A percentile compares a stretch with the other conserved stretches of the same genome.
Conservation (phyloP, 441 rosid species). For the Corymbia calophylla region DNA sequence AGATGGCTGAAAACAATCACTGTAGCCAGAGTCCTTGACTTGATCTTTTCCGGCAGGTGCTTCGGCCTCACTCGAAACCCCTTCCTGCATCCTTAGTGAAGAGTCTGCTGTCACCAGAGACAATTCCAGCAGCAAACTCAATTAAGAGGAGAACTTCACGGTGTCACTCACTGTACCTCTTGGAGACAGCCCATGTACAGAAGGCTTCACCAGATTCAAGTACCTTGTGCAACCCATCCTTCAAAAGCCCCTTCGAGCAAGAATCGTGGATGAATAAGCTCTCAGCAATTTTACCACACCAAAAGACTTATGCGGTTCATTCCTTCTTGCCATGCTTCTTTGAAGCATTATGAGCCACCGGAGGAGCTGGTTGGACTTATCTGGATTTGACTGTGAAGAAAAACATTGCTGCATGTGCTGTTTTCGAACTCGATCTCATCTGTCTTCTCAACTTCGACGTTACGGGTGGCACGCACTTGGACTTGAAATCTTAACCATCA, state of each 20-base stretch:
- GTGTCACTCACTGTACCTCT: neutral
- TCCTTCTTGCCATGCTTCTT: neutral
- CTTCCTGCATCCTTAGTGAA: slow-evolving; percentile 25
- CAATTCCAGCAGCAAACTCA: neutral
- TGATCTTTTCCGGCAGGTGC: slow-evolving; percentile 53
- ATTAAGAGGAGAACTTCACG: neutral
- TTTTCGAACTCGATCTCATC: slow-evolving; percentile 4
- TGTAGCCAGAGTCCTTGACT: slow-evolving; percentile 36
- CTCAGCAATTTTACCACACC: neutral
- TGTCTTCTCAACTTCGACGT: neutral
- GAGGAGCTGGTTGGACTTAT: neutral
- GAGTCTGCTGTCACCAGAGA: slow-evolving; percentile 8
- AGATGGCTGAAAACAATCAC: neutral
- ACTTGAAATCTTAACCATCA: too few species aligned
- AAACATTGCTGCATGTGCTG: neutral
- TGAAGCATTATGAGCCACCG: neutral
- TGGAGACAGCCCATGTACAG: slow-evolving; percentile 24
- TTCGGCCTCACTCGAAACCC: slow-evolving; percentile 19
- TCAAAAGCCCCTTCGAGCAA: slow-evolving; percentile 18
- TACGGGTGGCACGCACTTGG: too few species aligned
- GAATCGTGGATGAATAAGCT: slow-evolving; percentile 7
- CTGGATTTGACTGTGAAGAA: slow-evolving; percentile 14
- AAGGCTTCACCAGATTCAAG: slow-evolving; percentile 38
- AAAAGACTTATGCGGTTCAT: neutral
- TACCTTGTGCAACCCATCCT: slow-evolving; percentile 24